Evolutionary conservation across 306 rosid genomes (phyloP).

Genomic region (Malus fusca): DNA sequence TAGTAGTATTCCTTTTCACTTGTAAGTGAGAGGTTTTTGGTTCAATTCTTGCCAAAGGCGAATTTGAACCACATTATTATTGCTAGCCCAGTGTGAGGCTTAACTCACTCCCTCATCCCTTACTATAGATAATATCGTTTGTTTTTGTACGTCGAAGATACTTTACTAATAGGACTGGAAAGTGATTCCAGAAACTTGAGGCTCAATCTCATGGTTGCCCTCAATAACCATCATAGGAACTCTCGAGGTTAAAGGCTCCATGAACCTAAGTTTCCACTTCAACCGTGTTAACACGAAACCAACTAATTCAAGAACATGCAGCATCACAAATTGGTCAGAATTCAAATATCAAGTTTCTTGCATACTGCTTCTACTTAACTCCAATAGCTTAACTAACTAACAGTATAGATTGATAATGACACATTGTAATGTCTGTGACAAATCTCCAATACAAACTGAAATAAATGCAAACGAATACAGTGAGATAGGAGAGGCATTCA

Average conservation of each 20-base stretch:
- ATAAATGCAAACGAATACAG: background rate
- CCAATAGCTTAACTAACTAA: no score
- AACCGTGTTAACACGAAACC: background rate
- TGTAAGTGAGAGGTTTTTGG: no score
- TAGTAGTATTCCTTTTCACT: no score
- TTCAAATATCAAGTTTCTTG: background rate
- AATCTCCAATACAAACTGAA: no score
- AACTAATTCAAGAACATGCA: background rate
- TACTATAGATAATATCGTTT: no score
- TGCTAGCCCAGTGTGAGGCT: no score
- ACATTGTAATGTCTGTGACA: background rate
- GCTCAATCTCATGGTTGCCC: slow-evolving; percentile 97
- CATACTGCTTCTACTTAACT: no score
- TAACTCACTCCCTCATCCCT: no score
- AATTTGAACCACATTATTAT: no score
- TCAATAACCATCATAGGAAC: slow-evolving; percentile 87
- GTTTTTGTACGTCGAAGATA: no score
- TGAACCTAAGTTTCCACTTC: slow-evolving; percentile 47
- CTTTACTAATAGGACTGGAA: slow-evolving; percentile 45
- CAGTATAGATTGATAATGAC: background rate
- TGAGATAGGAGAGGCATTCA: background rate
- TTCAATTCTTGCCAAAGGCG: no score
- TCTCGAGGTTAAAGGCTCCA: slow-evolving; percentile 71
- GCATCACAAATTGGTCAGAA: background rate
- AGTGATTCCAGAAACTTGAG: slow-evolving; percentile 64